phyloP scores from a whole-genome alignment of 2,329 filamentous ascomycete genomes.

The Aspergillus sergii region DNA sequence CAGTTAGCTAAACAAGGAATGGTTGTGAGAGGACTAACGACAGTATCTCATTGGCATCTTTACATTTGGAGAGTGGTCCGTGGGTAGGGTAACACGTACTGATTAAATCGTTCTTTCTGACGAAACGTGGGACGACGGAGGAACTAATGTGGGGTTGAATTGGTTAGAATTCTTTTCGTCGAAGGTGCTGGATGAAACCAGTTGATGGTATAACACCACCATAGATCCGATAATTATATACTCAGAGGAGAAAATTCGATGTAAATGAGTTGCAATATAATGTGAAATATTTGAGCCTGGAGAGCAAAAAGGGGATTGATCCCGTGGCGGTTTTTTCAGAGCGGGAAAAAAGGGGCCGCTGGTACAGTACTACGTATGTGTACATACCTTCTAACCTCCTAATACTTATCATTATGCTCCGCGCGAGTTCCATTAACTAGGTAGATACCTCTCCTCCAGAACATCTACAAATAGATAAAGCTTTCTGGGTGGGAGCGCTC shows the following conservation, averaged over 20 bases:
- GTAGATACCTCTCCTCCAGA: neutral
- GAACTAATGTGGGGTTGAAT: neutral
- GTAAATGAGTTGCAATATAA: neutral
- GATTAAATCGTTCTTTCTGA: neutral
- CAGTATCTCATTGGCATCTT: neutral
- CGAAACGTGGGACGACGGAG: neutral
- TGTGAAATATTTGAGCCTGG: neutral
- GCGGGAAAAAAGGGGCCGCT: conserved; percentile 5
- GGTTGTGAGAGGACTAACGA: neutral
- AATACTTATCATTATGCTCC: too few species aligned
- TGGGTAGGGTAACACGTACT: neutral
- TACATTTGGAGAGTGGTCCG: neutral
- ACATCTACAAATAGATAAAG: neutral
- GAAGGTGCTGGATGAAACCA: neutral
- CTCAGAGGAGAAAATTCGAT: neutral
- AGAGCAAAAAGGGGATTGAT: neutral
- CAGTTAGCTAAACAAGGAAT: neutral
- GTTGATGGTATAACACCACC: neutral
- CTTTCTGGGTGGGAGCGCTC: neutral
- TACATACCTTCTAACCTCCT: neutral
- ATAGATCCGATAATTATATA: neutral
- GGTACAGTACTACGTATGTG: neutral
- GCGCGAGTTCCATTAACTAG: too few species aligned
- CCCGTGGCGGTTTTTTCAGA: neutral
- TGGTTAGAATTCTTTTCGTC: neutral